Base-by-base conservation (phyloP, 2,329 filamentous ascomycete genomes). In the Scedosporium boydii region DNA sequence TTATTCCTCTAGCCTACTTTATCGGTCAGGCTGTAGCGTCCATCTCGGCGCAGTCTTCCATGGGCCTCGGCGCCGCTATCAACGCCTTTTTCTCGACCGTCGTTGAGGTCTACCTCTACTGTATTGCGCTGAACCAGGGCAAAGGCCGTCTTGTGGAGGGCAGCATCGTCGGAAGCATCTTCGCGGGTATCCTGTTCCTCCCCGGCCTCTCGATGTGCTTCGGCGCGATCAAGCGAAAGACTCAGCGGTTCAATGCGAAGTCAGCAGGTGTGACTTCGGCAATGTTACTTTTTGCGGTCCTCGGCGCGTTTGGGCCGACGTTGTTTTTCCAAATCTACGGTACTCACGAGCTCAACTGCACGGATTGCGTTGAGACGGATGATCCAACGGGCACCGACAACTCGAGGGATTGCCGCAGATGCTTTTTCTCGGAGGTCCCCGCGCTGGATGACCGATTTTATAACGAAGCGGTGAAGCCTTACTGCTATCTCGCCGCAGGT, bases 311-410 rank as follows among this genome's bases (percentile, higher is more conserved):
- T 74, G 89, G 93, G 0, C 95, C 95, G 2, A 99, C 95, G 0
- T 78, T 99, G 14, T 99, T 99, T 77, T 99, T 98, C 76, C 93
- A 99, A 71, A 96, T 99, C 66, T 98, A 98, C 74, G 96, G 95
- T 68, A 96, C 92, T 58, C 95, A 99, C 71, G 92, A 99, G 76
- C 83, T 99, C 60, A 95, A 91, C 70, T 99, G 95, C 71, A 84
- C 85, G 63, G 84, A 83, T 62, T 87, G 83, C 64, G 76, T 82
- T 58, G 81, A 86, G 65, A 77, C 67, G 18, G 73, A 72, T 41
- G 73, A 75, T 53, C 66, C 71, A 6, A 65, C 3, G 69, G 67
- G 3, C 75, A 75, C 9, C 74, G 76, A 4, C 69, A 70, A n/a
- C 75, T 79, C 46, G 16, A 80, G 87, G 64, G 93, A 98, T 72